Percentiles rank a stretch among this genome's conserved stretches.
phyloP scores from a whole-genome alignment of 1,284 basidiomycete genomes.

The Trichosporon asahii region DNA sequence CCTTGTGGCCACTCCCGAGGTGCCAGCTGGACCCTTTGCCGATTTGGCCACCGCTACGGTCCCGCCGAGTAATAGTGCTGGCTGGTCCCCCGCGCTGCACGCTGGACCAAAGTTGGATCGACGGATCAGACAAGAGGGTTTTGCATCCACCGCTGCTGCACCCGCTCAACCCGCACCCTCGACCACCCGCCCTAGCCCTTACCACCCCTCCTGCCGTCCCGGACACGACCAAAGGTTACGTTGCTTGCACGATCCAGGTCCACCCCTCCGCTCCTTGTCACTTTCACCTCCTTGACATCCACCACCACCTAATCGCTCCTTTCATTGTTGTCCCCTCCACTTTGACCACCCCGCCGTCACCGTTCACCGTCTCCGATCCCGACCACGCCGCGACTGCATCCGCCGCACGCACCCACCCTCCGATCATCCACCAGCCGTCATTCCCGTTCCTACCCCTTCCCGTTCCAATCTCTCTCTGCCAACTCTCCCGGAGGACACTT shows the following conservation, averaged over 20 bases:
- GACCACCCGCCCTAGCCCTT: background rate
- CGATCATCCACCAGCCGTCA: background rate
- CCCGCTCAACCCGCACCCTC: background rate
- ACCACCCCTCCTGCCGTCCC: background rate
- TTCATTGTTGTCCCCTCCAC: background rate
- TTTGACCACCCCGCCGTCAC: background rate
- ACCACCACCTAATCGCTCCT: constrained; percentile 2
- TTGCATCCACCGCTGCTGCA: background rate
- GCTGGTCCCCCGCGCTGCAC: background rate
- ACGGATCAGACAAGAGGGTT: constrained; percentile 7
- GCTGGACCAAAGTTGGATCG: constrained; percentile 1
- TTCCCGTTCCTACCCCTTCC: background rate
- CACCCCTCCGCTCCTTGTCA: background rate
- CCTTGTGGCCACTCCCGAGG: background rate
- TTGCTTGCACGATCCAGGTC: background rate
- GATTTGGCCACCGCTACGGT: background rate
- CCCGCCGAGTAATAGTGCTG: too few species aligned
- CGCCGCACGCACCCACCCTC: background rate
- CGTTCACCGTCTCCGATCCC: background rate
- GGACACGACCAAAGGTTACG: constrained; percentile 2
- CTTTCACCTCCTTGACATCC: background rate
- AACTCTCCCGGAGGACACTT: background rate
- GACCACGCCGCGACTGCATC: background rate
- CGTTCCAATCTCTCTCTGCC: constrained; percentile 6
- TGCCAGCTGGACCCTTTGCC: background rate